These are phyloP conservation scores for Yamadazyma blattariae DNA, from an alignment of 1,139 yeast genomes.

Conservation along the genomic window DNA sequence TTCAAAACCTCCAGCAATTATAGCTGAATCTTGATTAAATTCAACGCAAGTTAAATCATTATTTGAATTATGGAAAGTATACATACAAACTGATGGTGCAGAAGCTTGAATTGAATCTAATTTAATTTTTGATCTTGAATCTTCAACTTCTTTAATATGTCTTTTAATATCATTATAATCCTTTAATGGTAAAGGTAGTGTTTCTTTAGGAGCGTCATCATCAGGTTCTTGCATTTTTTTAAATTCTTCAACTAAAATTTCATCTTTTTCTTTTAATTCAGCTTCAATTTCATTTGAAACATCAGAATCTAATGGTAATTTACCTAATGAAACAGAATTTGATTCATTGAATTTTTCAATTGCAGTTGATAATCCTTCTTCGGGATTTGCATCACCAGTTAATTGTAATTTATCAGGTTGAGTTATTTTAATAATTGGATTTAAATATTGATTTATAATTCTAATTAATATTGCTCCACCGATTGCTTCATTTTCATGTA, in stretches of 20 bases:
- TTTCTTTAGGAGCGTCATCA: conserved; percentile 69
- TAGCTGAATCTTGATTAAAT: conserved; percentile 81
- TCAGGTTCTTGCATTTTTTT: conserved; percentile 47
- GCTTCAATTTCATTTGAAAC: conserved; percentile 81
- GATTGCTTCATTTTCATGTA: conserved; percentile 88
- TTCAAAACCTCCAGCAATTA: conserved; percentile 92
- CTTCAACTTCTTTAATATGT: conserved; percentile 76
- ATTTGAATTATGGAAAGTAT: conserved; percentile 94
- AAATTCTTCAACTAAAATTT: conserved; percentile 49
- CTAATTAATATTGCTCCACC: conserved; percentile 90
- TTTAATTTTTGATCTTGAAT: conserved; percentile 71
- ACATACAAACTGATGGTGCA: conserved; percentile 96
- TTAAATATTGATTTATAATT: conserved; percentile 80
- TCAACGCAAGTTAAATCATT: conserved; percentile 81
- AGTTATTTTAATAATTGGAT: conserved; percentile 57
- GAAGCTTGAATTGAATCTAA: conserved; percentile 64
- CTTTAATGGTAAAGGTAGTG: conserved; percentile 81
- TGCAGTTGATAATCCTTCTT: conserved; percentile 58
- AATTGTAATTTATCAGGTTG: conserved; percentile 45
- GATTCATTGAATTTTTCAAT: conserved; percentile 63
- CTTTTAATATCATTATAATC: conserved; percentile 76
- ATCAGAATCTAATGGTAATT: conserved; percentile 81
- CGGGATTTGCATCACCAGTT: conserved; percentile 51
- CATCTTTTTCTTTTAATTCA: conserved; percentile 77
- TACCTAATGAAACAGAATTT: conserved; percentile 70